These are phyloP conservation scores for Epichloe sibirici DNA, from an alignment of 2,329 filamentous ascomycete genomes.

Conservation along the genomic window DNA sequence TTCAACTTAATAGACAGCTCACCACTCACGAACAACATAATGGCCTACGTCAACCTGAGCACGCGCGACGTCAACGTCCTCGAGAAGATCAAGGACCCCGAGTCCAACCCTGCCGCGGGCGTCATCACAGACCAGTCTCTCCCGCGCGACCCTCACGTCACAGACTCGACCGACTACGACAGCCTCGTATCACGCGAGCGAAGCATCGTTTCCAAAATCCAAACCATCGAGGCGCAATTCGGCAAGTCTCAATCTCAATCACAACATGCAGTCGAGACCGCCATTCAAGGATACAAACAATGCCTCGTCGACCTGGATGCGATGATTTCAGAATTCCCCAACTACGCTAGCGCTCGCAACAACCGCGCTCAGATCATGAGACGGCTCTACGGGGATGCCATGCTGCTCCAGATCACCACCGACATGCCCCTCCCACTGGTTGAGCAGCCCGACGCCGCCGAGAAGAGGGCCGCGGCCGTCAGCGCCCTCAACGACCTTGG, in stretches of 20 bases:
- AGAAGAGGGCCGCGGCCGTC: slow-evolving; percentile 26
- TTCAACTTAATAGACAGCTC: background rate
- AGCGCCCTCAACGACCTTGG: slow-evolving; percentile 42
- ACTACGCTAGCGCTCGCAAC: slow-evolving; percentile 61
- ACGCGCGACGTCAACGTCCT: slow-evolving; percentile 49
- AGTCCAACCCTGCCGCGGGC: slow-evolving; percentile 43
- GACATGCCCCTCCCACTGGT: slow-evolving; percentile 30
- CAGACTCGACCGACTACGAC: slow-evolving; percentile 37
- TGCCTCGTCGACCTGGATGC: slow-evolving; percentile 37
- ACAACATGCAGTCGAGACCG: slow-evolving; percentile 22
- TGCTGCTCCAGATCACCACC: slow-evolving; percentile 32
- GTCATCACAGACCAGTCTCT: slow-evolving; percentile 41
- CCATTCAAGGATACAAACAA: slow-evolving; percentile 32
- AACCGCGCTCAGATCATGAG: slow-evolving; percentile 60
- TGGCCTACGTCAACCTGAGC: slow-evolving; percentile 40
- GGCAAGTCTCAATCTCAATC: slow-evolving; percentile 27
- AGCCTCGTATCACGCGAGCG: slow-evolving; percentile 37
- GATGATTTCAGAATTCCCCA: slow-evolving; percentile 45
- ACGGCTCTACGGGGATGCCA: slow-evolving; percentile 48
- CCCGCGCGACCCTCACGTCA: slow-evolving; percentile 46
- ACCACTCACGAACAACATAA: slow-evolving; percentile 6
- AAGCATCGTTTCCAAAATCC: slow-evolving; percentile 40
- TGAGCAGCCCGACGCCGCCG: slow-evolving; percentile 21
- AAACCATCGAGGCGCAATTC: slow-evolving; percentile 41
- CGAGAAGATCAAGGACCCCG: slow-evolving; percentile 55